Conservation (phyloP, 1,284 basidiomycete genomes). For the Naganishia sp. region DNA sequence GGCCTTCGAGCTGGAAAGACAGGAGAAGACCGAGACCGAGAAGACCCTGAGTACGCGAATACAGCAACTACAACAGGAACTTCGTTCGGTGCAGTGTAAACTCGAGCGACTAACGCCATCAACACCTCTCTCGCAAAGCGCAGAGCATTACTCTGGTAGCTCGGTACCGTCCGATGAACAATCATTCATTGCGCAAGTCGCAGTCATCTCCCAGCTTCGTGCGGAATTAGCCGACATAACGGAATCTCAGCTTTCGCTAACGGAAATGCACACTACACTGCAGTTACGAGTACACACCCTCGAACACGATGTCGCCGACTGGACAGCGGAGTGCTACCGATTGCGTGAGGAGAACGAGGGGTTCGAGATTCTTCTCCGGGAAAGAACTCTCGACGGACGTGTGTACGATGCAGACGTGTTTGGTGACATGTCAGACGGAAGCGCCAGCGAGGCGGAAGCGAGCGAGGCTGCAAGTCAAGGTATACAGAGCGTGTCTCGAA, state of each 20-base stretch:
- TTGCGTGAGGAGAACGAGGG: conserved; percentile 84
- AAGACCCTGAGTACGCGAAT: conserved; percentile 36
- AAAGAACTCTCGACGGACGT: conserved; percentile 82
- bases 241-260: conserved; percentile 20
- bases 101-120: background rate
- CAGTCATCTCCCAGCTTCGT: conserved; percentile 8
- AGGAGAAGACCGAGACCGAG: conserved; percentile 47
- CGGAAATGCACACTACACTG: conserved; percentile 14
- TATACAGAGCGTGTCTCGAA: background rate
- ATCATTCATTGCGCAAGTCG: background rate
- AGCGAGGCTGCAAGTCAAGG: conserved; percentile 50
- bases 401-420: conserved; percentile 58
- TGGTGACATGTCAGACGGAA: conserved; percentile 36
- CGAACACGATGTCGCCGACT: conserved; percentile 45
- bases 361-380: conserved; percentile 85
- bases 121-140: background rate
- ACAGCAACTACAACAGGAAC: conserved; percentile 3
- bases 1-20: conserved; percentile 49
- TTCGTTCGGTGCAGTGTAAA: background rate
- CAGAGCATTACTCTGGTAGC: background rate
- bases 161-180: background rate
- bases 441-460: conserved; percentile 54
- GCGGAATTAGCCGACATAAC: conserved; percentile 25
- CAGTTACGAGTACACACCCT: conserved; percentile 39
- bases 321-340: conserved; percentile 40